Base-by-base conservation (phyloP, 2,329 filamentous ascomycete species). In the Colletotrichum truncatum region DNA sequence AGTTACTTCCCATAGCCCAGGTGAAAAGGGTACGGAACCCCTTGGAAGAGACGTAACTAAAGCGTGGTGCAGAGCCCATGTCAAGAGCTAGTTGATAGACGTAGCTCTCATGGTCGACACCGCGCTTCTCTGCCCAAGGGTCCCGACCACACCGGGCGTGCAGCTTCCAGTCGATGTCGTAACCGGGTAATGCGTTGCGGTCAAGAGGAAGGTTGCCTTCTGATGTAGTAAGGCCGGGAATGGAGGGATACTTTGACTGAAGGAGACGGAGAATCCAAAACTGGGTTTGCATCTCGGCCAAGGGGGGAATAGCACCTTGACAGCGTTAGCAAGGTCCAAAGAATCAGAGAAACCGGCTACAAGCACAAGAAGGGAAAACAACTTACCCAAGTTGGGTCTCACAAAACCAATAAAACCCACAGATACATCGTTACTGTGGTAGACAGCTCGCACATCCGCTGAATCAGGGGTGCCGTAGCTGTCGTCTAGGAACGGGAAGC, bases 381-480 rank as follows among this genome's bases (percentile, higher is more conserved):
- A 2, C 16, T 39, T 41, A 77, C 79, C 80, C 34, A 82, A 73
- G 12, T 77, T 73, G 1, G 82, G 83, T 1, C 82, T 77, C 6
- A 84, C 73, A 57, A 84, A 84, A 8, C 83, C 82, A 48, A 84
- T 80, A 67, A 81, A 85, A 3, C 75, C 81, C 0, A 84, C 68
- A 0, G 75, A 74, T 1, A 79, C 73, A 34, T 82, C 76, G 5
- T 72, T 73, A 5, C 71, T 58, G 21, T 75, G 76, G 71, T 88
- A 89, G 36, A 90, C 78, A 21, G 82, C 78, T 12, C 85, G 82
- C 14, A 88, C 82, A 63, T 83, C 81, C 10, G 80, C 76, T 46
- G 87, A 81, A 53, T 81, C 74, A 5, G 84, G 80, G 4, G 73
- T 77, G 0, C 84, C 81, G 59, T 75, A 75, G 6, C 43, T 51